Base-by-base conservation (phyloP, 2,329 filamentous ascomycete species). In the Hymenoscyphus linearis region DNA sequence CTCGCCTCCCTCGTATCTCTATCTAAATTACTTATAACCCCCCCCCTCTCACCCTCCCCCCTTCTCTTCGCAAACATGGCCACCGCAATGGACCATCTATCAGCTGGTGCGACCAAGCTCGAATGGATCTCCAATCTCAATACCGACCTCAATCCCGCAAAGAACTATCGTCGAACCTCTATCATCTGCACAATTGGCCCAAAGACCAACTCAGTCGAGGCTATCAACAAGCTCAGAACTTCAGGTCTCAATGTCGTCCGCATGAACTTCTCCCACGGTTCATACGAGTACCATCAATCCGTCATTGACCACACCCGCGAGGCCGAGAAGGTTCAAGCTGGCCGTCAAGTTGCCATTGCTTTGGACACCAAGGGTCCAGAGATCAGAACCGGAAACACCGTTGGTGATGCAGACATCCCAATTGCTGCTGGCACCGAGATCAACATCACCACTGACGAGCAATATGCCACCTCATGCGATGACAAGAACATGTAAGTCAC, bases 181-280 rank as follows among this genome's bases (percentile, higher is more conserved):
- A 99, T 99, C 81, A 97, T 99, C 79, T 92, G 93, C 82, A 98
- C 95, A 72, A 98, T 99, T 76, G 95, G 95, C 66, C 95, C 95
- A 75, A 99, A 98, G 88, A 99, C 95, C 72, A 99, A 99, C 84
- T 96, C 91, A 40, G 88, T 93, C 62, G 90, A 97, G 82, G 93
- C 92, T 78, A 96, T 99, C 81, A 98, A 98, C 80, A 85, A 87
- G 76, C 90, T 99, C 72, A 91, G 93, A 77, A 85, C 83, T 74
- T 89, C 88, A 68, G 95, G 95, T 79, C 88, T 98, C 73, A 98
- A 98, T 80, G 92, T 99, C 70, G 95, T 98, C 70, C 93, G 95
- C 81, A 99, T 99, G 95, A 99, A 99, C 89, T 98, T 98, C 77
- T 96, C 90, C 68, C 91, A 96, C 79, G 91, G 91, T 73, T 88